Conservation (phyloP, 495 filamentous ascomycete species). For the Rhypophila decipiens region DNA sequence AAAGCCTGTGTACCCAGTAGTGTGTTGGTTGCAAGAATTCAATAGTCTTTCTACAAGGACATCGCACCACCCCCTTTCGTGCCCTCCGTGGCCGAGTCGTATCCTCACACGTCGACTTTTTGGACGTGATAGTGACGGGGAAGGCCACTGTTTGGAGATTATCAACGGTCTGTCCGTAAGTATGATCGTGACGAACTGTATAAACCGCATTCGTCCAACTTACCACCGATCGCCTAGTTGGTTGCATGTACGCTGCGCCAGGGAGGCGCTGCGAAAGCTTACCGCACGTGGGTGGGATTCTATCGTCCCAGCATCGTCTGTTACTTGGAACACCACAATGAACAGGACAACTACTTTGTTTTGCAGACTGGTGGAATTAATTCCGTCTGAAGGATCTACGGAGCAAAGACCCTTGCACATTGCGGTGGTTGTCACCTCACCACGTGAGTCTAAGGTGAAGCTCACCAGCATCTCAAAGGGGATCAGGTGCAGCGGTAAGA, state of each 20-base stretch:
- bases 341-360: not conserved
- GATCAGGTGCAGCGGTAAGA: not conserved
- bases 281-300: not conserved
- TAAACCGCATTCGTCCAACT: not conserved
- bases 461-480: not conserved
- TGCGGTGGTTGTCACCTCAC: not conserved
- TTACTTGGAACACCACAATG: not conserved
- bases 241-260: not conserved
- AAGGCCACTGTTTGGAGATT: too few species aligned
- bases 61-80: too few species aligned
- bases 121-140: too few species aligned
- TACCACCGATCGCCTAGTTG: not conserved
- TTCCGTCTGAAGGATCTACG: not conserved
- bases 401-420: not conserved
- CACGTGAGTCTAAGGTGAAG: not conserved
- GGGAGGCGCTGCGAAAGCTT: not conserved
- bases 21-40: too few species aligned
- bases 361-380: not conserved
- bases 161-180: not conserved
- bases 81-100: too few species aligned
- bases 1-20: too few species aligned
- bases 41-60: too few species aligned
- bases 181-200: not conserved
- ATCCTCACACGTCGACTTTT: too few species aligned
- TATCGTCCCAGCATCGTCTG: not conserved